Evolutionary conservation across 1,284 basidiomycete genomes (phyloP).

Genomic region (Ceratobasidium sp.): DNA sequence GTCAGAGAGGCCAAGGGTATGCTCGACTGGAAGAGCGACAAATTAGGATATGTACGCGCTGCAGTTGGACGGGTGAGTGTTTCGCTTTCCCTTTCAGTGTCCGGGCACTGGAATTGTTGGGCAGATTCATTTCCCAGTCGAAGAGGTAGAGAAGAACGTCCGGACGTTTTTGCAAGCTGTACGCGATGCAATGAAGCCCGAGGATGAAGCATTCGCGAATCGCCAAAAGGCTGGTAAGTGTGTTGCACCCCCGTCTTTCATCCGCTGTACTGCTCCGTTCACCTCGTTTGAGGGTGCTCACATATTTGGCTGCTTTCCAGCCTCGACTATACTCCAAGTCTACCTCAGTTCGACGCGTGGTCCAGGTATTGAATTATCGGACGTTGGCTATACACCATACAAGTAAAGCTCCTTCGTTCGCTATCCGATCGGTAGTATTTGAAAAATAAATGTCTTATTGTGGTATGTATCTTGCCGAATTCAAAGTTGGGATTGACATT

Average conservation of each 20-base stretch:
- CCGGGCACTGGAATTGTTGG: neutral
- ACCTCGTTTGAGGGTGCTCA: conserved; percentile 28
- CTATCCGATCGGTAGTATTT: no score
- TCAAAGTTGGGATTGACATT: neutral
- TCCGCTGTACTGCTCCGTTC: conserved; percentile 1
- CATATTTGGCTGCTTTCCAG: conserved; percentile 53
- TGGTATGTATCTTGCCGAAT: neutral
- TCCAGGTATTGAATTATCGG: conserved; percentile 78
- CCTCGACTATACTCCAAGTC: conserved; percentile 73
- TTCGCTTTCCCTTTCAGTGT: conserved; percentile 32
- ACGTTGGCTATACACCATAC: conserved; percentile 49
- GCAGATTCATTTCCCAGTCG: conserved; percentile 74
- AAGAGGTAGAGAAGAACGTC: conserved; percentile 81
- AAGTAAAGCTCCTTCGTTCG: conserved; percentile 9
- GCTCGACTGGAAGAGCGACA: conserved; percentile 93
- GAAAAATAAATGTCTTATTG: neutral
- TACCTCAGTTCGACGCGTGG: conserved; percentile 85
- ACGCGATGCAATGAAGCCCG: conserved; percentile 72
- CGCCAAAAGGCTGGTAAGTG: conserved; percentile 50
- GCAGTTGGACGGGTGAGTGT: conserved; percentile 70
- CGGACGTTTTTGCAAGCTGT: conserved; percentile 80
- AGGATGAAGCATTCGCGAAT: conserved; percentile 49
- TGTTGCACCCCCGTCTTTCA: conserved; percentile 21
- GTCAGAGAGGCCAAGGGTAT: conserved; percentile 81
- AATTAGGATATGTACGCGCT: conserved; percentile 81